These are phyloP conservation scores for Neofusicoccum sp. DNA, from an alignment of 2,329 filamentous ascomycete species.

Conservation along the genomic window DNA sequence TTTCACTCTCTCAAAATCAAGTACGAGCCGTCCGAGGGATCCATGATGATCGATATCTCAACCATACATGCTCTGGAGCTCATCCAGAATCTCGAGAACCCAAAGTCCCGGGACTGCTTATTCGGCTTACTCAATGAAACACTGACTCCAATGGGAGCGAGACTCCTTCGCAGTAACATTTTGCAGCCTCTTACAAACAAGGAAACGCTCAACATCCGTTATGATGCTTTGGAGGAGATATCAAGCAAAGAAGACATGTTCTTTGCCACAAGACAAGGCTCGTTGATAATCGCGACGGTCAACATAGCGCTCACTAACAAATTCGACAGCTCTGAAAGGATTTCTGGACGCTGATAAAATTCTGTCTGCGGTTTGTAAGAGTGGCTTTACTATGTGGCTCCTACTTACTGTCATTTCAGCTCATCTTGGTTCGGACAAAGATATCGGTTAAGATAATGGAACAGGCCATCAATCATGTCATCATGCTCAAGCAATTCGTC, in stretches of 20 bases:
- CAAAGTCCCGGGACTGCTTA: conserved; percentile 78
- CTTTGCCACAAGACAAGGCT: conserved; percentile 70
- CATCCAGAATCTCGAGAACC: conserved; percentile 79
- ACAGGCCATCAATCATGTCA: conserved; percentile 81
- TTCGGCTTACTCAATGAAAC: conserved; percentile 87
- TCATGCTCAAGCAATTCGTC: conserved; percentile 84
- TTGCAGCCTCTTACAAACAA: conserved; percentile 81
- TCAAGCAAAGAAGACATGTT: conserved; percentile 85
- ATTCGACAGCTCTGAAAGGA: conserved; percentile 64
- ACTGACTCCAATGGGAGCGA: conserved; percentile 81
- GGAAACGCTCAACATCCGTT: conserved; percentile 69
- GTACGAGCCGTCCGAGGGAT: conserved; percentile 85
- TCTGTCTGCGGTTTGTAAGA: conserved; percentile 65
- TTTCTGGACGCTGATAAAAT: conserved; percentile 81
- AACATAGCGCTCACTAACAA: conserved; percentile 7
- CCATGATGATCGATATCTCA: conserved; percentile 93
- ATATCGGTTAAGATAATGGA: conserved; percentile 70
- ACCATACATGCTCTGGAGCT: conserved; percentile 87
- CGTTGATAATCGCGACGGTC: conserved; percentile 16
- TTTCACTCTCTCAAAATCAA: conserved; percentile 81
- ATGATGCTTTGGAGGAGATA: conserved; percentile 82
- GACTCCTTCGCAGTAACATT: conserved; percentile 82
- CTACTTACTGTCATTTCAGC: conserved; percentile 46
- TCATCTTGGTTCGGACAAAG: conserved; percentile 74
- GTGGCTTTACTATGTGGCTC: conserved; percentile 10